Percentiles rank a stretch among this genome's conserved stretches.
phyloP scores from a whole-genome alignment of 2,329 filamentous ascomycete species.

The Aspergillus tamarii region DNA sequence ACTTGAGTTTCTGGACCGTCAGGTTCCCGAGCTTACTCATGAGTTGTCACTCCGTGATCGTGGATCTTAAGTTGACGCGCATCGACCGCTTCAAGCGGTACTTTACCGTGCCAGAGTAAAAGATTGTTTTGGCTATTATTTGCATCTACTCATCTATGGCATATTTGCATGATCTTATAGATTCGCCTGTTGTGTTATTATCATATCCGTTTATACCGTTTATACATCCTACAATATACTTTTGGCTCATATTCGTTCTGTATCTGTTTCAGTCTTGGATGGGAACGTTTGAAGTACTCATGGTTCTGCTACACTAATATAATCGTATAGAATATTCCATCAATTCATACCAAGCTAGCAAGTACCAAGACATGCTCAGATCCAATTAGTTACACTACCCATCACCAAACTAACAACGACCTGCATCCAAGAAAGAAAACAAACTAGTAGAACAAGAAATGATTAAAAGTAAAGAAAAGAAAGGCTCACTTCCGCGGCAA shows the following conservation, averaged over 20 bases:
- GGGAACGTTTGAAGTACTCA: neutral
- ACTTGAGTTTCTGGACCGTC: slow-evolving; percentile 80
- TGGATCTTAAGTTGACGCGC: slow-evolving; percentile 61
- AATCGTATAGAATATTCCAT: neutral
- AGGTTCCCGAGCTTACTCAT: slow-evolving; percentile 79
- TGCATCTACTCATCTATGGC: neutral
- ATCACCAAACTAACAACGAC: neutral
- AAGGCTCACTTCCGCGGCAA: neutral
- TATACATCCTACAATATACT: neutral
- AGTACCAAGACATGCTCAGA: no score
- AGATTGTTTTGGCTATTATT: neutral
- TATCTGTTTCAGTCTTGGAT: neutral
- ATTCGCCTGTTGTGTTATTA: neutral
- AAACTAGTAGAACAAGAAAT: neutral
- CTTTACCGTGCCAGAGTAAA: slow-evolving; percentile 32
- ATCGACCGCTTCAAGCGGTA: slow-evolving; percentile 48
- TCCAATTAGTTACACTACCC: neutral
- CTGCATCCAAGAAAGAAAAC: neutral
- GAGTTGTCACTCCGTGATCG: slow-evolving; percentile 75
- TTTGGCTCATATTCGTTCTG: neutral
- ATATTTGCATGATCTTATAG: neutral
- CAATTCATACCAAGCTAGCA: neutral
- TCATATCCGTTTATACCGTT: neutral
- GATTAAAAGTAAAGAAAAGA: neutral
- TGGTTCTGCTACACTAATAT: neutral